phyloP scores from a whole-genome alignment of 2,329 filamentous ascomycete species.

The Apiospora saccharicola region DNA sequence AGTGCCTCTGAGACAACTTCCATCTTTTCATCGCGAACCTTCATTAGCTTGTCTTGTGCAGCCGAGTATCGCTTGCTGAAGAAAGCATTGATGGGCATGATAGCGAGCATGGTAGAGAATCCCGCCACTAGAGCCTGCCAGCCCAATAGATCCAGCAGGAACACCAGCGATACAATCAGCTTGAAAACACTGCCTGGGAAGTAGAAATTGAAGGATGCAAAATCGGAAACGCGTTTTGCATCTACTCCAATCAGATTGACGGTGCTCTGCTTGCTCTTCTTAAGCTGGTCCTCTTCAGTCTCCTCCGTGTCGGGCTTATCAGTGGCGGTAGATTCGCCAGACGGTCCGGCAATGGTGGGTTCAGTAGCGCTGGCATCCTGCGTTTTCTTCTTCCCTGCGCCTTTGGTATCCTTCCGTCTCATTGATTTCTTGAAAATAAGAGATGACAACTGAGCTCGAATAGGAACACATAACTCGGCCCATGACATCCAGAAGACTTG shows the following conservation, averaged over 20 bases:
- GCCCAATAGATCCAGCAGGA: slow-evolving; percentile 74
- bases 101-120: slow-evolving; percentile 67
- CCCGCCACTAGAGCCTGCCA: slow-evolving; percentile 74
- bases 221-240: slow-evolving; percentile 72
- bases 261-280: slow-evolving; percentile 70
- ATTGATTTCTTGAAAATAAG: slow-evolving; percentile 81
- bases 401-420: slow-evolving; percentile 79
- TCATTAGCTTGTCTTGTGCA: slow-evolving; percentile 76
- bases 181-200: slow-evolving; percentile 70
- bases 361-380: slow-evolving; percentile 41
- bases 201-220: slow-evolving; percentile 70
- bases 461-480: slow-evolving; percentile 67
- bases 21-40: slow-evolving; percentile 77
- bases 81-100: slow-evolving; percentile 73
- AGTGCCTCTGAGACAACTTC: slow-evolving; percentile 79
- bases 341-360: slow-evolving; percentile 37
- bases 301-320: slow-evolving; percentile 43
- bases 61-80: slow-evolving; percentile 70
- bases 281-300: slow-evolving; percentile 50
- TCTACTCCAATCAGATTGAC: slow-evolving; percentile 85
- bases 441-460: slow-evolving; percentile 74
- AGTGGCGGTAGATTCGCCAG: slow-evolving; percentile 39
- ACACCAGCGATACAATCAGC: slow-evolving; percentile 69
- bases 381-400: slow-evolving; percentile 58
- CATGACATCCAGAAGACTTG: slow-evolving; percentile 73